Base-by-base conservation (phyloP, 1,284 basidiomycete genomes). In the Boletus semigastroideus region DNA sequence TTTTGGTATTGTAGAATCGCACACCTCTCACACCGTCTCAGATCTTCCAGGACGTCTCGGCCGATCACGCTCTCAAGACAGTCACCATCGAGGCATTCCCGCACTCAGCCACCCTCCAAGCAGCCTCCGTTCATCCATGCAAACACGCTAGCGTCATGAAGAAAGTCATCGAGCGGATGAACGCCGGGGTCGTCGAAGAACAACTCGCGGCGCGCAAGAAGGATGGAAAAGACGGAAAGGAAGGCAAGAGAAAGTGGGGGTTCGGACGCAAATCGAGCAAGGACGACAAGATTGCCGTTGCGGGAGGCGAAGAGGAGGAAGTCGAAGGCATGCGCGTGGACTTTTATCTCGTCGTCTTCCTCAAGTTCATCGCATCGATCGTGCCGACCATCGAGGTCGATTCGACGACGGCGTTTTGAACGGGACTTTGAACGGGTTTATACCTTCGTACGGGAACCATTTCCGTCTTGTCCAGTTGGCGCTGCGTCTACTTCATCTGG, bases 111-210 rank as follows among this genome's bases (percentile, higher is more conserved):
- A 84, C 87, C 27, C 79, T 94, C 51, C 88, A 95, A 70, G 85
- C 88, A 9, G 94, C 92, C 0, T 91, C 87, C 0, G 95, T 99
- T 11, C 96, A 99, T 68, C 96, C 96, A 1, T 99, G 96, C 84
- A 98, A 98, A 71, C 96, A 99, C 69, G 93, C 95, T 0, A 93
- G 87, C 68, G 97, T 99, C 49, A 99, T 99, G 97, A 98, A 97
- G 80, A 99, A 98, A 73, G 94, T 99, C 59, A 98, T 99, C 65
- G 95, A 98, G 71, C 82, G 95, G 50, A 98, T 99, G 94, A 97
- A 98, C 71, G 85, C 86, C 69, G 86, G 84, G 56, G 86, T 92
- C 40, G 80, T 89, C 42, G 89, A 87, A 52, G 86, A 90, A 68
- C 87, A 91, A 67, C 78, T 85, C 48, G 78, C 81, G 34, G 76